Conservation (phyloP, 441 rosid species). For the Adansonia madagascariensis region DNA sequence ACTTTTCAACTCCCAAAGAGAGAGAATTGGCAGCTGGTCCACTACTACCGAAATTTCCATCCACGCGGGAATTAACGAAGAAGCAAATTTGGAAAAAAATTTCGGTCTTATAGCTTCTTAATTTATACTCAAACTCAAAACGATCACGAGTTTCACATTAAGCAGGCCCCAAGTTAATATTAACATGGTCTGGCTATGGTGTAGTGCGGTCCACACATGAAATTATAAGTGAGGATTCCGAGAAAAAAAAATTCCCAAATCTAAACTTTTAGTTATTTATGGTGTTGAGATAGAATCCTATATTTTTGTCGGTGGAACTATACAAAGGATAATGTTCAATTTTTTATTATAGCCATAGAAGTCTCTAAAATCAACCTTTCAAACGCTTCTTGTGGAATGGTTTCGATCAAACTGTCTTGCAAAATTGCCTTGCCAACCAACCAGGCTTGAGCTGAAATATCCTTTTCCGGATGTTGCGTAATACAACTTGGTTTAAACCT, state of each 20-base stretch:
- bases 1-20: conserved; percentile 28
- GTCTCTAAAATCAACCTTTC: too few species aligned
- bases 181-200: neutral
- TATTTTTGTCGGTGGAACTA: neutral
- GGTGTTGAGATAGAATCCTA: neutral
- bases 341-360: neutral
- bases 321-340: neutral
- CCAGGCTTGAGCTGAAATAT: too few species aligned
- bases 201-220: neutral
- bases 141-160: neutral
- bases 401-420: too few species aligned
- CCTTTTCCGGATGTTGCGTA: too few species aligned
- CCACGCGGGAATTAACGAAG: neutral
- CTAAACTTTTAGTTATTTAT: neutral
- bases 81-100: too few species aligned
- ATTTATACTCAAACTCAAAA: neutral
- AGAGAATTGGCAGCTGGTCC: too few species aligned
- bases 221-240: neutral
- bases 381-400: too few species aligned
- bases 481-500: too few species aligned
- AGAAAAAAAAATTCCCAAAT: neutral
- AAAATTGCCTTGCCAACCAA: too few species aligned
- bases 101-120: neutral
- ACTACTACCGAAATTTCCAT: neutral
- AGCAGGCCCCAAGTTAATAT: neutral